phyloP scores from a whole-genome alignment of 2,329 filamentous ascomycete genomes.

The Moelleriella libera region DNA sequence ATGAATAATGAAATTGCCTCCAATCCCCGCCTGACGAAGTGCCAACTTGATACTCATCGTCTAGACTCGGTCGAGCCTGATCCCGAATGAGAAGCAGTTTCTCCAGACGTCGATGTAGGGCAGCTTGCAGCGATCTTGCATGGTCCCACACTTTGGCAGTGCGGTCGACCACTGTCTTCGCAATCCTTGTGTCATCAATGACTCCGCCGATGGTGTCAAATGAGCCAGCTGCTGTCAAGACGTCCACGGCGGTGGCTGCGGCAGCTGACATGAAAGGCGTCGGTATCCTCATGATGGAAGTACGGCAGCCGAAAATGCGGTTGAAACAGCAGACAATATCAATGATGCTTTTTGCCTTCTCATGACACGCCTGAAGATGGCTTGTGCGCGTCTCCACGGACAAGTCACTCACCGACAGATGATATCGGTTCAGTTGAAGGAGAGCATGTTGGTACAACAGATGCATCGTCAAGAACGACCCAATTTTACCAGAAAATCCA shows the following conservation, averaged over 20 bases:
- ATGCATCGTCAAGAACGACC: conserved; percentile 50
- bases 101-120: conserved; percentile 25
- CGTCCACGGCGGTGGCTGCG: conserved; percentile 50
- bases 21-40: conserved; percentile 11
- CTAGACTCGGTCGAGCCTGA: conserved; percentile 12
- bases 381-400: conserved; percentile 24
- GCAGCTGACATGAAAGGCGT: conserved; percentile 50
- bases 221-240: conserved; percentile 45
- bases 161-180: conserved; percentile 38
- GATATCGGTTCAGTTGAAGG: conserved; percentile 52
- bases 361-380: conserved; percentile 31
- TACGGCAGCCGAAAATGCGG: conserved; percentile 17
- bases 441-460: conserved; percentile 50
- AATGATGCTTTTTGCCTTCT: conserved; percentile 38
- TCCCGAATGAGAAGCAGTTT: conserved; percentile 19
- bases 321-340: conserved; percentile 28
- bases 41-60: conserved; percentile 15
- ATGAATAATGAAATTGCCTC: conserved; percentile 18
- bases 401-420: conserved; percentile 23
- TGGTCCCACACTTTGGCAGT: conserved; percentile 46
- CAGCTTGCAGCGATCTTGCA: conserved; percentile 32
- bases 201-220: conserved; percentile 34
- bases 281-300: conserved; percentile 24
- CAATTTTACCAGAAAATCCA: conserved; percentile 35
- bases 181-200: conserved; percentile 38